Conservation (phyloP, 2,329 filamentous ascomycete genomes). For the Aspergillus candidus region DNA sequence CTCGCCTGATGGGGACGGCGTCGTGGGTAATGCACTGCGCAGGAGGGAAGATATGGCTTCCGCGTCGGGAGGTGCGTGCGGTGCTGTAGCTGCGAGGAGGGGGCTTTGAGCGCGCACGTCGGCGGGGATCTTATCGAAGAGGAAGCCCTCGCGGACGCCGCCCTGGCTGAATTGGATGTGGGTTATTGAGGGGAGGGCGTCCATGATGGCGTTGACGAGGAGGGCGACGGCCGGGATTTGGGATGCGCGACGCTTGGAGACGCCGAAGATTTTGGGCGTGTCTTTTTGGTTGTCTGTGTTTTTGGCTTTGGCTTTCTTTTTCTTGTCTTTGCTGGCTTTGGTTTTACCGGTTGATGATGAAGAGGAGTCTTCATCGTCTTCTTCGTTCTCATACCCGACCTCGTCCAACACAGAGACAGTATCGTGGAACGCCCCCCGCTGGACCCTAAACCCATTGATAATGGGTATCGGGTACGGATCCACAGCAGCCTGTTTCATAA, state of each 20-base stretch:
- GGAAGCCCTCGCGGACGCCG: conserved; percentile 75
- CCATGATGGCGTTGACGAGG: conserved; percentile 68
- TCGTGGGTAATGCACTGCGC: conserved; percentile 40
- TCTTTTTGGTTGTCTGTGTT: too few species aligned
- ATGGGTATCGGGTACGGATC: conserved; percentile 76
- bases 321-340: too few species aligned
- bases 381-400: conserved; percentile 29
- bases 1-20: conserved; percentile 12
- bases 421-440: conserved; percentile 55
- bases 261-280: conserved; percentile 52
- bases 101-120: conserved; percentile 60
- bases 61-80: conserved; percentile 47
- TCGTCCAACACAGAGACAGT: conserved; percentile 42
- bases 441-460: conserved; percentile 70
- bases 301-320: too few species aligned
- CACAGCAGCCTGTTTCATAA: conserved; percentile 70
- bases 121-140: conserved; percentile 63
- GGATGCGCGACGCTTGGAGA: conserved; percentile 69
- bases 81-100: conserved; percentile 55
- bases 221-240: conserved; percentile 82
- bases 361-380: too few species aligned
- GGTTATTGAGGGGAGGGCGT: conserved; percentile 63
- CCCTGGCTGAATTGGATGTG: conserved; percentile 79
- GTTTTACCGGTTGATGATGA: too few species aligned
- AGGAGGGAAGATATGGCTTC: conserved; percentile 46